These are phyloP conservation scores for Nannizzia gypsea DNA, from an alignment of 2,329 filamentous ascomycete genomes.

Conservation along the genomic window DNA sequence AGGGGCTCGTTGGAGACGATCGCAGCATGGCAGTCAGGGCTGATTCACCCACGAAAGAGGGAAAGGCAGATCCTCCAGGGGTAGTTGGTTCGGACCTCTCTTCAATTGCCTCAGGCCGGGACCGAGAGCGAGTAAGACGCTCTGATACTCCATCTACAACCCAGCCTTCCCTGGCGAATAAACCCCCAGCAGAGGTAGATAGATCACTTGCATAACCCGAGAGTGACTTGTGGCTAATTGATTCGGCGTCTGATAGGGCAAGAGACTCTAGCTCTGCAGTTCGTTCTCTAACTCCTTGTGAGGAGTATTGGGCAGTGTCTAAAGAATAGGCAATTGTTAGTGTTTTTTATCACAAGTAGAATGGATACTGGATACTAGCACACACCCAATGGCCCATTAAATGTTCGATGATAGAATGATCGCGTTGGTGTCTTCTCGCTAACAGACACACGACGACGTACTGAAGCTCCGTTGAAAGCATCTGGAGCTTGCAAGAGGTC, in stretches of 20 bases:
- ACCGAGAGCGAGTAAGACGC: background rate
- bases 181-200: conserved; percentile 22
- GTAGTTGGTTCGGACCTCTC: conserved; percentile 51
- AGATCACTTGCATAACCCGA: conserved; percentile 19
- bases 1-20: conserved; percentile 24
- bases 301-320: conserved; percentile 62
- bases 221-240: conserved; percentile 19
- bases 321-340: conserved; percentile 34
- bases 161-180: conserved; percentile 9
- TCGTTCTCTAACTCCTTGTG: conserved; percentile 66
- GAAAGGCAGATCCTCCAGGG: conserved; percentile 31
- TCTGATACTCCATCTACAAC: background rate
- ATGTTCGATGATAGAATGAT: conserved; percentile 36
- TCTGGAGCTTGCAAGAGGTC: conserved; percentile 1
- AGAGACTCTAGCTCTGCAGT: conserved; percentile 79
- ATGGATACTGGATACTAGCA: background rate
- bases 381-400: conserved; percentile 32
- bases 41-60: conserved; percentile 32
- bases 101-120: conserved; percentile 42
- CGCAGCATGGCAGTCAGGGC: conserved; percentile 42
- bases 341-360: background rate
- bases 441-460: conserved; percentile 11
- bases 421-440: conserved; percentile 32
- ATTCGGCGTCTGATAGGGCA: conserved; percentile 50
- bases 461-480: background rate